phyloP scores from a whole-genome alignment of 805 yeast species.

The Candida hispaniensis region DNA sequence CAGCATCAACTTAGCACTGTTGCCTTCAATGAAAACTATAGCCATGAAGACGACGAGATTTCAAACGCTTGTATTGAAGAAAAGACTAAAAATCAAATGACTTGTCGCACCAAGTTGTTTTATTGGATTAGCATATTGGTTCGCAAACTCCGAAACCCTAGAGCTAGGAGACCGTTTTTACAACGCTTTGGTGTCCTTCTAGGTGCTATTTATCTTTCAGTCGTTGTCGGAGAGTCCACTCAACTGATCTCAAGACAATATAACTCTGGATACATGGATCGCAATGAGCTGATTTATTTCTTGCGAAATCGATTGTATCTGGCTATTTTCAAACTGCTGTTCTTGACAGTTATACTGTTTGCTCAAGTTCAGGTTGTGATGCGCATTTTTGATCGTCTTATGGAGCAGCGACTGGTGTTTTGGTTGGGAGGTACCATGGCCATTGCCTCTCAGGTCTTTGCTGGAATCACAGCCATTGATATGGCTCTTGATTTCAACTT shows the following conservation, averaged over 20 bases:
- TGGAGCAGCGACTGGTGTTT: constrained; percentile 55
- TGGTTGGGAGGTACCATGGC: constrained; percentile 46
- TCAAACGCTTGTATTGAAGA: constrained; percentile 1
- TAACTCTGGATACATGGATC: constrained; percentile 31
- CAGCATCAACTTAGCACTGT: constrained; percentile 5
- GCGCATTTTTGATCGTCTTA: constrained; percentile 54
- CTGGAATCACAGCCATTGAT: constrained; percentile 42
- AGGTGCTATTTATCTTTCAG: constrained; percentile 35
- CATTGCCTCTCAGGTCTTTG: constrained; percentile 48
- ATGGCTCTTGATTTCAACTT: constrained; percentile 29
- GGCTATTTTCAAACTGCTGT: constrained; percentile 47
- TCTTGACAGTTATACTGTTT: constrained; percentile 40
- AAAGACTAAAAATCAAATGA: constrained; percentile 3
- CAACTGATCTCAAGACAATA: constrained; percentile 40
- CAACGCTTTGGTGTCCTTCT: constrained; percentile 17
- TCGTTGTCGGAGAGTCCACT: constrained; percentile 41
- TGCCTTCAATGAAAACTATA: constrained; percentile 1
- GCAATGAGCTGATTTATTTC: constrained; percentile 36
- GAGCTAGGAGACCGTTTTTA: constrained; percentile 9
- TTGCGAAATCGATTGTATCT: constrained; percentile 39
- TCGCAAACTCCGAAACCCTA: constrained; percentile 1
- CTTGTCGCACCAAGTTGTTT: too few relatives aligned
- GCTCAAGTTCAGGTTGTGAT: constrained; percentile 64
- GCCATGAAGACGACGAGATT: constrained; percentile 1
- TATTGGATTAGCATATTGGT: too few relatives aligned